Conservation (phyloP, 192 early-diverging fungal species). For the Rhizophagus sp. region DNA sequence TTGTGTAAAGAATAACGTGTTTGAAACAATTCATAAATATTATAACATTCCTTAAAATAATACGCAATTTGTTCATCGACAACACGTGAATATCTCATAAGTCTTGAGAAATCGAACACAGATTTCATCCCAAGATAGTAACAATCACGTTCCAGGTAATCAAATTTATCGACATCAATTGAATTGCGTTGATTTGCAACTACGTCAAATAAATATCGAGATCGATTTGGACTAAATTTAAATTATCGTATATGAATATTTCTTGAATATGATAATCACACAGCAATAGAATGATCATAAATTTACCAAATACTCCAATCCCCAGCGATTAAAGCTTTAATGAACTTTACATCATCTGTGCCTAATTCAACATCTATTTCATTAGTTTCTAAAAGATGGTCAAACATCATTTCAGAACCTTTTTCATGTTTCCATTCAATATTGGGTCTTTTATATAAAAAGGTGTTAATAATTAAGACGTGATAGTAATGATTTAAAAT, state of each 20-base stretch:
- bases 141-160: constrained; percentile 77
- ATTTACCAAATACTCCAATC: constrained; percentile 17
- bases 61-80: constrained; percentile 90
- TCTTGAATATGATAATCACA: not conserved
- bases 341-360: constrained; percentile 57
- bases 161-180: constrained; percentile 95
- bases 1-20: constrained; percentile 79
- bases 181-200: constrained; percentile 94
- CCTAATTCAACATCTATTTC: constrained; percentile 63
- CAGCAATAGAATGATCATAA: not conserved
- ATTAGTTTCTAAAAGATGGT: constrained; percentile 72
- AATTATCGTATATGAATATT: not conserved
- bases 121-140: constrained; percentile 72
- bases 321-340: constrained; percentile 76
- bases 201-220: constrained; percentile 90
- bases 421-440: constrained; percentile 72
- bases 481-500: not conserved
- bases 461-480: not conserved
- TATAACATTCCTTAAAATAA: constrained; percentile 86
- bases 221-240: constrained; percentile 23
- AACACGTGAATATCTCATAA: constrained; percentile 82
- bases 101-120: constrained; percentile 50
- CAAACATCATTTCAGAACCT: constrained; percentile 85
- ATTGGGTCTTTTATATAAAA: constrained; percentile 37
- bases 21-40: constrained; percentile 85